phyloP scores from a whole-genome alignment of 2,329 filamentous ascomycete genomes.

The Magnaporthales sp. region DNA sequence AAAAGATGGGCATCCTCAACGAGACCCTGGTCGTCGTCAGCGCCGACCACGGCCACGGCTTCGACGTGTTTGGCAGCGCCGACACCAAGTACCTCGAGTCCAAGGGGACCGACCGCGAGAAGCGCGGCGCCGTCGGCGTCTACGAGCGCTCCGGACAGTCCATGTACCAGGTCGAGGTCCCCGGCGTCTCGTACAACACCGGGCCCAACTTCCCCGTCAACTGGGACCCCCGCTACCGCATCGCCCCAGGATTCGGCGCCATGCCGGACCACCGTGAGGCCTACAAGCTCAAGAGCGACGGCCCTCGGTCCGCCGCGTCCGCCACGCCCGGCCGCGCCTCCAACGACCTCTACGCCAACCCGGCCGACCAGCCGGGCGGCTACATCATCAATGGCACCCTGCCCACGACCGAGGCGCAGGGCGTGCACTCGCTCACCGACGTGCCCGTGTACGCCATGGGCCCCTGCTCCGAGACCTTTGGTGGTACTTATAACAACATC shows the following conservation, averaged over 20 bases:
- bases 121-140: conserved; percentile 65
- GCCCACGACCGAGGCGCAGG: conserved; percentile 51
- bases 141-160: conserved; percentile 68
- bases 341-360: conserved; percentile 57
- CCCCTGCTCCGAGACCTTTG: conserved; percentile 70
- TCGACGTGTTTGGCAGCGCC: conserved; percentile 67
- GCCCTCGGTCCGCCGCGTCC: conserved; percentile 37
- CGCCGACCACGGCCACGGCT: conserved; percentile 84
- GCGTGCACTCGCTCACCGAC: conserved; percentile 70
- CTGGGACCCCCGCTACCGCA: conserved; percentile 78
- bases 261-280: conserved; percentile 70
- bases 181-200: conserved; percentile 59
- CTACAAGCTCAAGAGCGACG: conserved; percentile 61
- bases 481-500: conserved; percentile 62
- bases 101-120: conserved; percentile 57
- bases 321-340: conserved; percentile 30
- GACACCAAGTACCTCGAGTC: conserved; percentile 65
- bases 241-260: conserved; percentile 64
- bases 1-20: conserved; percentile 55
- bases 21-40: conserved; percentile 74
- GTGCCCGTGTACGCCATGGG: conserved; percentile 72
- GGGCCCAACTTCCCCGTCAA: conserved; percentile 71
- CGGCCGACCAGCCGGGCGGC: conserved; percentile 55
- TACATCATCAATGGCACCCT: conserved; percentile 72
- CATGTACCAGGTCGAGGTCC: conserved; percentile 57